Conservation (phyloP, 495 filamentous ascomycete species). For the Aspergillus haitiensis region DNA sequence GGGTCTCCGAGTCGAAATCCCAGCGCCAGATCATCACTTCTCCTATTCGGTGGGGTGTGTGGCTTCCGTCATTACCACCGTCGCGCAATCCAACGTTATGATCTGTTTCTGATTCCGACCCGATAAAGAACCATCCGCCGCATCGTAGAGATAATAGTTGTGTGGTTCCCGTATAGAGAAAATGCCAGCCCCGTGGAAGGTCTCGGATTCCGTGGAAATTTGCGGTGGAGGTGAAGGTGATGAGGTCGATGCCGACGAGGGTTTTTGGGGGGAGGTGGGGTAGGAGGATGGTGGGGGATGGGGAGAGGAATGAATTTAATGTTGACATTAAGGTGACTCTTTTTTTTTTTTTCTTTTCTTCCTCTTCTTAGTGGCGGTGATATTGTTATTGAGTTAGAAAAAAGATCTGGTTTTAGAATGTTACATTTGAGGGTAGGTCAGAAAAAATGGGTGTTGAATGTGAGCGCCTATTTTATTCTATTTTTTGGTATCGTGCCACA, state of each 20-base stretch:
- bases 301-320: constrained; percentile 24
- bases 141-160: constrained; percentile 57
- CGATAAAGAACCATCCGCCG: constrained; percentile 62
- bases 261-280: constrained; percentile 49
- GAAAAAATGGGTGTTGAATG: no score
- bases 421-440: no score
- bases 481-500: no score
- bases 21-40: constrained; percentile 51
- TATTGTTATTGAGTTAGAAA: no score
- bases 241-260: constrained; percentile 53
- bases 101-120: constrained; percentile 18
- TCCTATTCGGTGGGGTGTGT: constrained; percentile 6
- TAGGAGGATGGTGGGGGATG: constrained; percentile 50
- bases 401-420: no score
- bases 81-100: constrained; percentile 18
- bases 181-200: constrained; percentile 59
- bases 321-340: not conserved
- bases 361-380: no score
- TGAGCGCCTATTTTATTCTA: no score
- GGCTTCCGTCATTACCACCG: constrained; percentile 13
- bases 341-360: no score
- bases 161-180: constrained; percentile 60
- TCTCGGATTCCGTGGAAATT: constrained; percentile 62
- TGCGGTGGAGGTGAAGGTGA: constrained; percentile 54
- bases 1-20: constrained; percentile 36